Percentiles rank a stretch among this genome's conserved stretches.
These are phyloP conservation scores for Periconia macrospinosa DNA, from an alignment of 2,329 filamentous ascomycete species.

Conservation along the genomic window DNA sequence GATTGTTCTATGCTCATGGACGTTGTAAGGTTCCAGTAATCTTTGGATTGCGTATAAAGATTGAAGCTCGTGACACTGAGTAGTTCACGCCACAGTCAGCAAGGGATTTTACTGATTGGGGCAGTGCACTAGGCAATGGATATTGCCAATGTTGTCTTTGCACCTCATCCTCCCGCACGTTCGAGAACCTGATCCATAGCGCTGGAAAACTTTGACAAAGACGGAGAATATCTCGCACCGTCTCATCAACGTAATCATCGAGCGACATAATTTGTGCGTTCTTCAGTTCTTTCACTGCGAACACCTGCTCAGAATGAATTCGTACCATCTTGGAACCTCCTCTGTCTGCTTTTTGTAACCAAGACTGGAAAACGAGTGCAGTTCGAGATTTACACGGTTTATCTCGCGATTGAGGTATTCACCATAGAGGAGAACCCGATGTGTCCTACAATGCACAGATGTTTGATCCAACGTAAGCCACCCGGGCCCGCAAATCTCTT, in stretches of 20 bases:
- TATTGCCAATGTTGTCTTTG: not conserved
- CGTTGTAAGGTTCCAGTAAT: no score
- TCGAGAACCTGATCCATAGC: not conserved
- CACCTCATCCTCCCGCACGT: not conserved
- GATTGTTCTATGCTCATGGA: no score
- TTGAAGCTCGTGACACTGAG: not conserved
- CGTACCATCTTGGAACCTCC: no score
- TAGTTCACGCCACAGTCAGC: not conserved
- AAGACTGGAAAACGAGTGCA: not conserved
- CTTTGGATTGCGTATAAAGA: not conserved
- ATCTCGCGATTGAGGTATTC: not conserved
- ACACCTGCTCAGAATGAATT: no score
- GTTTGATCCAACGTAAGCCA: not conserved
- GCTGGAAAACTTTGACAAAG: not conserved
- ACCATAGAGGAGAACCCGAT: not conserved
- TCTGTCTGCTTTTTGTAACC: no score
- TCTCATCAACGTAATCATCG: no score
- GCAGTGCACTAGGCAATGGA: not conserved
- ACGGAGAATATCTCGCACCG: not conserved
- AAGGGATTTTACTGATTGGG: not conserved
- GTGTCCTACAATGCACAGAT: not conserved
- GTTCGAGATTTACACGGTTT: not conserved
- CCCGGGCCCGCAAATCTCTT: not conserved
- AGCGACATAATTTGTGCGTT: no score
- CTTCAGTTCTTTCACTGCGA: no score